Evolutionary conservation across 1,284 basidiomycete genomes (phyloP).

Genomic region (Cryptococcus neoformans): DNA sequence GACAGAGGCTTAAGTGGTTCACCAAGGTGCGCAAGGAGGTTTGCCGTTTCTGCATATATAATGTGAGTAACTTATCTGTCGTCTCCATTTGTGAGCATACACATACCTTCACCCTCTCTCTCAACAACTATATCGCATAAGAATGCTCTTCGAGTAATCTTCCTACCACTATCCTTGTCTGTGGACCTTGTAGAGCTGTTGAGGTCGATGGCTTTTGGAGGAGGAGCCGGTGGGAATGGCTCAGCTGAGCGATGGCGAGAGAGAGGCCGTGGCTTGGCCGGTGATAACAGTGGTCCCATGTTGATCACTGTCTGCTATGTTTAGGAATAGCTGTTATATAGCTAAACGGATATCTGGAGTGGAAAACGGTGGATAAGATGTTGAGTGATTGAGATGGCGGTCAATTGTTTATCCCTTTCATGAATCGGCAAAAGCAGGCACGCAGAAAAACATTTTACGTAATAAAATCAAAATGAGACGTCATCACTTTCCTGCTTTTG

Average conservation of each 20-base stretch:
- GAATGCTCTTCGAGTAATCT: constrained; percentile 39
- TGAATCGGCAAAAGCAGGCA: not conserved
- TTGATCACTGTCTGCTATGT: not conserved
- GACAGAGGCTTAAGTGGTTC: constrained; percentile 30
- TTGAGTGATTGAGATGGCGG: not conserved
- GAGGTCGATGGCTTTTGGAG: constrained; percentile 38
- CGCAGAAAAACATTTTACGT: not conserved
- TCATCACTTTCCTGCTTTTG: too few relatives aligned
- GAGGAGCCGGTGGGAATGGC: constrained; percentile 19
- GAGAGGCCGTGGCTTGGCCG: not conserved
- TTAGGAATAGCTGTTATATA: not conserved
- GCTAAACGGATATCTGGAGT: not conserved
- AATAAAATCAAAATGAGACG: too few relatives aligned
- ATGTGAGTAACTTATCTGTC: not conserved
- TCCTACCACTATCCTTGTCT: constrained; percentile 26
- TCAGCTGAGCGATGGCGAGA: constrained; percentile 12
- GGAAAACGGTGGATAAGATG: not conserved
- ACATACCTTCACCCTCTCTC: constrained; percentile 30
- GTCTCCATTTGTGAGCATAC: not conserved
- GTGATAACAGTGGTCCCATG: not conserved
- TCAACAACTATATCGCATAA: constrained; percentile 45
- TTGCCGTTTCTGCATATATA: constrained; percentile 25
- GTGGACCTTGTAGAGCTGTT: constrained; percentile 39
- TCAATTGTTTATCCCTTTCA: not conserved
- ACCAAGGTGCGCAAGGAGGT: constrained; percentile 38